These are phyloP conservation scores for Urostyla sp. DNA, from an alignment of 73 alveolate genomes.

Conservation along the genomic window DNA sequence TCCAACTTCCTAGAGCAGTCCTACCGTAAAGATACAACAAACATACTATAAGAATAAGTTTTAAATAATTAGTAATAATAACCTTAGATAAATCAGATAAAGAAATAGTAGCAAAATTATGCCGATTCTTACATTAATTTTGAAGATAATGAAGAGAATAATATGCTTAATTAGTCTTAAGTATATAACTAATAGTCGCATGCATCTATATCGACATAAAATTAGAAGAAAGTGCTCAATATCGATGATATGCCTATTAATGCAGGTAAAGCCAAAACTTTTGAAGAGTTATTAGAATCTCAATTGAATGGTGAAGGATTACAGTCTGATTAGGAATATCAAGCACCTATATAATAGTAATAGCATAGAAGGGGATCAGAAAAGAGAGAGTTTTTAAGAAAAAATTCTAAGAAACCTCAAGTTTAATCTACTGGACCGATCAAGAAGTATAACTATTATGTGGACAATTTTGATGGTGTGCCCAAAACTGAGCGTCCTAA, in stretches of 20 bases:
- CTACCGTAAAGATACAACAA: no score
- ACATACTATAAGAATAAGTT: no score
- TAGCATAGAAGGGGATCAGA: not conserved
- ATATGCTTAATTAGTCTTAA: no score
- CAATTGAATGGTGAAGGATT: slow-evolving; percentile 31
- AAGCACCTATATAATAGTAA: not conserved
- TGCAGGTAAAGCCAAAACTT: slow-evolving; percentile 18
- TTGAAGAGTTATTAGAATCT: slow-evolving; percentile 43
- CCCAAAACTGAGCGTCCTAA: slow-evolving; percentile 20
- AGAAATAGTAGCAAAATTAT: no score
- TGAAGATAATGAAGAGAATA: no score
- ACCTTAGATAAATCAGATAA: no score
- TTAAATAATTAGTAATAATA: no score
- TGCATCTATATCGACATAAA: not conserved
- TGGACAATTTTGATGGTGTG: slow-evolving; percentile 31
- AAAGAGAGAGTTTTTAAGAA: slow-evolving; percentile 31
- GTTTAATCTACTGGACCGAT: not conserved
- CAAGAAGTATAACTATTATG: slow-evolving; percentile 50
- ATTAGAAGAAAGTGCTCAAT: not conserved
- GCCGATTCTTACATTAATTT: no score
- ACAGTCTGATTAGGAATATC: no score
- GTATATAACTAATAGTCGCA: no score
- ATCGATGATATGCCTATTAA: slow-evolving; percentile 54
- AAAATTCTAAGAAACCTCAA: slow-evolving; percentile 38
- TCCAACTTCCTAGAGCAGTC: no score